Evolutionary conservation across 2,329 filamentous ascomycete species (phyloP).

Genomic region (Eutypa lata): DNA sequence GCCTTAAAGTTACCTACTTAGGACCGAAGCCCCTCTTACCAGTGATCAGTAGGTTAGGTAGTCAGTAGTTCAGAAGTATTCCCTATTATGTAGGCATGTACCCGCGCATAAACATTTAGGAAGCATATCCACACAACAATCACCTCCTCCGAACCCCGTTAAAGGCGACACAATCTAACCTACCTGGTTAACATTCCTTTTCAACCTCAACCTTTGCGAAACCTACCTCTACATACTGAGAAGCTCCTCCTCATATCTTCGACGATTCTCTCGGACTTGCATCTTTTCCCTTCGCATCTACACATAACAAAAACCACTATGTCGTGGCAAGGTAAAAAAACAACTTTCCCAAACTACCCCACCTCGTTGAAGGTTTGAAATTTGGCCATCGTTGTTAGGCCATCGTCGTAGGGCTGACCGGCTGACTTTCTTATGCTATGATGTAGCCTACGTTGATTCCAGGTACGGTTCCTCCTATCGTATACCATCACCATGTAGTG

Average conservation of each 20-base stretch:
- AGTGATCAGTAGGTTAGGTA: too few relatives aligned
- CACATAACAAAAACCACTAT: constrained; percentile 41
- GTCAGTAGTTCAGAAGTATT: too few relatives aligned
- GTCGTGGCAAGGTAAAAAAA: constrained; percentile 70
- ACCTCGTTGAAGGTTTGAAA: constrained; percentile 12
- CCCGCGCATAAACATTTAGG: too few relatives aligned
- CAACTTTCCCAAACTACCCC: constrained; percentile 23
- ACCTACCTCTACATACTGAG: background rate
- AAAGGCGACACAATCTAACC: background rate
- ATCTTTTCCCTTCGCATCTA: constrained; percentile 3
- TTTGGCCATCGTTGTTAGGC: background rate
- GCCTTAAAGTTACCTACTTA: too few relatives aligned
- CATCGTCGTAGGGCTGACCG: background rate
- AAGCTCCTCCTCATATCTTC: background rate
- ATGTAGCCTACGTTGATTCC: constrained; percentile 56
- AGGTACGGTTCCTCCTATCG: constrained; percentile 43
- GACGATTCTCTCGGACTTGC: background rate
- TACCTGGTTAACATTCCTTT: background rate
- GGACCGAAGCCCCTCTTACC: background rate
- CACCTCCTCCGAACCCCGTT: background rate
- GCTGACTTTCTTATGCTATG: constrained; percentile 17
- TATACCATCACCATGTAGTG: too few relatives aligned
- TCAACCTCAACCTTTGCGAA: background rate
- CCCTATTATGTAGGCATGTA: too few relatives aligned
- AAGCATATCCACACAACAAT: background rate